Conservation (phyloP, 2,329 filamentous ascomycete genomes). For the Capronia americana region DNA sequence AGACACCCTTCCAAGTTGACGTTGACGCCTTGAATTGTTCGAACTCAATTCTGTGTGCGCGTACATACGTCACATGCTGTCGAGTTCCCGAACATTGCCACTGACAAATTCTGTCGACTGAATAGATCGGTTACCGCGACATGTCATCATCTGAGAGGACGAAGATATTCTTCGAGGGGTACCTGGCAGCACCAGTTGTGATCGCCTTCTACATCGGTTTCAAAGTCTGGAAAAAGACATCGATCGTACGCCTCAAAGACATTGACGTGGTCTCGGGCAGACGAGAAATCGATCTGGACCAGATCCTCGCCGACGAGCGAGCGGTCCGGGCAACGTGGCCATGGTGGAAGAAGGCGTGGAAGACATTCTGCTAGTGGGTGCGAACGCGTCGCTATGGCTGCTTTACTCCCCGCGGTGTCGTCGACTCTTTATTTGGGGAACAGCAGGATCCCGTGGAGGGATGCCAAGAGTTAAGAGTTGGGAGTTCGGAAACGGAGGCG, state of each 20-base stretch:
- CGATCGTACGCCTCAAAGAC: conserved; percentile 19
- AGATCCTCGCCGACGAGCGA: conserved; percentile 75
- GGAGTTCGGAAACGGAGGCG: conserved; percentile 2
- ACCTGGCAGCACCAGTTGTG: conserved; percentile 64
- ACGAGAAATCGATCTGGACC: conserved; percentile 68
- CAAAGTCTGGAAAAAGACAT: conserved; percentile 42
- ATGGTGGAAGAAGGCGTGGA: conserved; percentile 66
- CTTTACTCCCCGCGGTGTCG: not conserved
- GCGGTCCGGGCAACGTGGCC: conserved; percentile 76
- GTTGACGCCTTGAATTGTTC: not conserved
- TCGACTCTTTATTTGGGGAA: not conserved
- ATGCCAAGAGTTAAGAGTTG: conserved; percentile 23
- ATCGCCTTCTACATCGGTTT: conserved; percentile 57
- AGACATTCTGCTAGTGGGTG: conserved; percentile 10
- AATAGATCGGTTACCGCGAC: conserved; percentile 53
- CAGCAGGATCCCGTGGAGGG: not conserved
- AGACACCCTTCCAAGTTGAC: not conserved
- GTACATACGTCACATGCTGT: not conserved
- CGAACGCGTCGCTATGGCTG: not conserved
- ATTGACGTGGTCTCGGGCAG: conserved; percentile 73
- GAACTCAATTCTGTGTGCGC: not conserved
- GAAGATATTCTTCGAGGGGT: conserved; percentile 70
- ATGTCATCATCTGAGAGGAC: conserved; percentile 57
- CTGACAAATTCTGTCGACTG: not conserved
- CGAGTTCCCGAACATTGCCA: not conserved